Base-by-base conservation (phyloP, 2,329 filamentous ascomycete species). In the Colletotrichum shisoi region DNA sequence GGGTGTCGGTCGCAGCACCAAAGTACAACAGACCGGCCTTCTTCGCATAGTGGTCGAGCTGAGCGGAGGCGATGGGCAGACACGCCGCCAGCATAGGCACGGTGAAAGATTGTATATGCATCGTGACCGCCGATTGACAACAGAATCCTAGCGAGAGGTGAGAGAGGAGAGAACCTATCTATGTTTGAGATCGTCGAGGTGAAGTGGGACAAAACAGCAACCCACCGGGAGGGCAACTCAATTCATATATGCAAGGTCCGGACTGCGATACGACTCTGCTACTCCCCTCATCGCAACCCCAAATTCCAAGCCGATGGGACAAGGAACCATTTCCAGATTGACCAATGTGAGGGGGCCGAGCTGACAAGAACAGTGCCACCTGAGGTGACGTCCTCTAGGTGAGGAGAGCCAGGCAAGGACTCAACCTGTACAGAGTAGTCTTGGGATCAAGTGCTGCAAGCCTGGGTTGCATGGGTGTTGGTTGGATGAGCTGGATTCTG, bases 1-100 rank as follows among this genome's bases (percentile, higher is more conserved):
- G 76, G 6, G 75, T 73, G 74, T 90, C 87, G 37, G 87, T 87
- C 2, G 87, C 87, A 1, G 87, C 84, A 62, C 87, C 87, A 62
- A 89, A 89, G 78, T 88, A 89, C 68, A 80, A 73, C 62, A 84
- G 78, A 5, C 85, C 86, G 39, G 84, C 82, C 62, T 81, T 79
- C 67, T 83, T 80, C 12, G 85, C 85, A 31, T 83, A 77, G 46
- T 78, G 73, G 71, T 85, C 76, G 15, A 87, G 80, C 69, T 81
- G 79, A 31, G 72, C 76, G 7, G 73, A 71, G 40, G 71, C 72
- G n/a, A 75, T 40, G 12, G 69, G 78, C 73, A 69, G 70, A 62
- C 65, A 73, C 49, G 70, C 72, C 56, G 74, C 71, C 40, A 77
- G 69, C 27, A 75, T 57, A 40, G 73, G 62, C n/a, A 74, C 62